Evolutionary conservation across 2,329 filamentous ascomycete genomes (phyloP).

Genomic region (Metarhizium guizhouense): DNA sequence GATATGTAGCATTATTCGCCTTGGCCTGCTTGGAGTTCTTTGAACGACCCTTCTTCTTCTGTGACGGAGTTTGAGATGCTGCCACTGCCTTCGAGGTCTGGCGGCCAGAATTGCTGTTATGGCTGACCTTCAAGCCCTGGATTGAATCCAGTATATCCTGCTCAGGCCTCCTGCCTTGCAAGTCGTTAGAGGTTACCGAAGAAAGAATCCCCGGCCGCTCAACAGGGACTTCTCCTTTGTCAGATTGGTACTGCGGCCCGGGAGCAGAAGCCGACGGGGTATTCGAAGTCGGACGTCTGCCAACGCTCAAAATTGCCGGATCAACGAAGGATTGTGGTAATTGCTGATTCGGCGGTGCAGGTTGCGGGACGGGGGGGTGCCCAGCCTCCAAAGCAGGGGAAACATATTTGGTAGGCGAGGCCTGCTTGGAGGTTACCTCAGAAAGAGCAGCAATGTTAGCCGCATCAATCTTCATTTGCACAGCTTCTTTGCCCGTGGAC

Average conservation of each 20-base stretch:
- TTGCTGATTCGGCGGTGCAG: constrained; percentile 17
- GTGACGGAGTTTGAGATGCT: constrained; percentile 13
- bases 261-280: constrained; percentile 15
- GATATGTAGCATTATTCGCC: constrained; percentile 15
- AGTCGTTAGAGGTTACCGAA: neutral
- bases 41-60: constrained; percentile 22
- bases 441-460: constrained; percentile 36
- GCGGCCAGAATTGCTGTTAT: constrained; percentile 10
- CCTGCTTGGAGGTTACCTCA: constrained; percentile 25
- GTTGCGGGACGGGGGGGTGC: constrained; percentile 8
- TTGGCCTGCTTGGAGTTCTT: constrained; percentile 24
- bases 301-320: constrained; percentile 71
- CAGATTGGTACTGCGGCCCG: constrained; percentile 4
- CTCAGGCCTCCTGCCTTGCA: constrained; percentile 13
- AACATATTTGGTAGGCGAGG: constrained; percentile 18
- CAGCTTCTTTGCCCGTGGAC: constrained; percentile 31
- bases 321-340: constrained; percentile 53
- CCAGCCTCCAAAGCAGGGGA: constrained; percentile 15
- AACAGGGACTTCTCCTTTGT: constrained; percentile 2
- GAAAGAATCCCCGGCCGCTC: too few relatives aligned
- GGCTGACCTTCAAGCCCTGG: constrained; percentile 15
- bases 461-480: constrained; percentile 36
- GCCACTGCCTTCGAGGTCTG: constrained; percentile 8
- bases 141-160: constrained; percentile 18
- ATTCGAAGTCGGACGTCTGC: constrained; percentile 28